These are phyloP conservation scores for Penicillium alfredii DNA, from an alignment of 495 filamentous ascomycete genomes.

Conservation along the genomic window DNA sequence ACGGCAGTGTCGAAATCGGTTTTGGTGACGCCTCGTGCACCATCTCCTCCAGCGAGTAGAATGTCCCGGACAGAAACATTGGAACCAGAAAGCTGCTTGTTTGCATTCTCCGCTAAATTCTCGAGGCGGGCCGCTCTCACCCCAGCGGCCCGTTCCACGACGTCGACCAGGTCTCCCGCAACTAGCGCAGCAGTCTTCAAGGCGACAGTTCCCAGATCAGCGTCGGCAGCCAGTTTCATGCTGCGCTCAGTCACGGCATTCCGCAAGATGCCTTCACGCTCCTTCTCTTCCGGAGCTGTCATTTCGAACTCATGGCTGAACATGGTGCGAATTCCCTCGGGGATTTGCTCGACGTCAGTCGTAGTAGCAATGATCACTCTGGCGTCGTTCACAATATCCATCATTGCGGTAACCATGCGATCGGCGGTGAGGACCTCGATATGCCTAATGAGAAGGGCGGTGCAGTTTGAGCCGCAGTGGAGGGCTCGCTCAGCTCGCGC, in stretches of 20 bases:
- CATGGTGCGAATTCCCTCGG: conserved; percentile 79
- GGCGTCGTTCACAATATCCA: conserved; percentile 65
- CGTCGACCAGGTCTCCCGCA: conserved; percentile 88
- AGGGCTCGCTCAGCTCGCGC: conserved; percentile 83
- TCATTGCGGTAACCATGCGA: conserved; percentile 75
- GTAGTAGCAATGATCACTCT: conserved; percentile 88
- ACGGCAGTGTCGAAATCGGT: conserved; percentile 85
- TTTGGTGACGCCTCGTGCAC: conserved; percentile 71
- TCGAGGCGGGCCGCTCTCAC: conserved; percentile 70
- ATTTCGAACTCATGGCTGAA: conserved; percentile 97
- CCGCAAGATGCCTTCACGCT: conserved; percentile 78
- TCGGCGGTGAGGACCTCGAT: conserved; percentile 89
- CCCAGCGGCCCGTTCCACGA: conserved; percentile 80
- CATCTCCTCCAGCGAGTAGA: conserved; percentile 80
- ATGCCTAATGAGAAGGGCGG: conserved; percentile 76
- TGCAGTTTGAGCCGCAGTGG: conserved; percentile 76
- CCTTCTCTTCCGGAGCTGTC: conserved; percentile 84
- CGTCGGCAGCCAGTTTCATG: conserved; percentile 66
- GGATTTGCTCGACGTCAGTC: conserved; percentile 87
- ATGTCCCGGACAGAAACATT: conserved; percentile 70
- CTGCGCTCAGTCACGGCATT: conserved; percentile 70
- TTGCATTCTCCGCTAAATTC: conserved; percentile 48
- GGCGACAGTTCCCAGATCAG: conserved; percentile 75
- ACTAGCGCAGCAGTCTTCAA: conserved; percentile 95
- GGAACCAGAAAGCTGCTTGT: conserved; percentile 28